A percentile compares a stretch with the other conserved stretches of the same genome.
phyloP scores from a whole-genome alignment of 2,329 filamentous ascomycete species.

The Alternaria metachromatica region DNA sequence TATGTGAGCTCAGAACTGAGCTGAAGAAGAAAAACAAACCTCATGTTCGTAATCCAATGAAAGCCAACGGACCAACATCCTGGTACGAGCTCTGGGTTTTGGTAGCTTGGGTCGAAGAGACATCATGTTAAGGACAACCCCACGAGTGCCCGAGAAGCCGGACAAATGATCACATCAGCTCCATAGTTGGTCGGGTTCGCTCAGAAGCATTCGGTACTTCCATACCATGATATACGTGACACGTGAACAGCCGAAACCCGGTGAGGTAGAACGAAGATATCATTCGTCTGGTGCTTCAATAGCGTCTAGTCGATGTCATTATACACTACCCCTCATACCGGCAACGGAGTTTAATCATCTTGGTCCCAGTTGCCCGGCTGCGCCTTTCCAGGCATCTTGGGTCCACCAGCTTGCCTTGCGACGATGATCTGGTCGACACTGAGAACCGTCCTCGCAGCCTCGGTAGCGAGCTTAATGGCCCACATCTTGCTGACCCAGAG shows the following conservation, averaged over 20 bases:
- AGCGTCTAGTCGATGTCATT: conserved; percentile 18
- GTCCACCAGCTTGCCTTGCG: conserved; percentile 93
- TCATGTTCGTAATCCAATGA: not conserved
- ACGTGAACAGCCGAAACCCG: not conserved
- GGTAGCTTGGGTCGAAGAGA: not conserved
- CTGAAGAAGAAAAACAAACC: not conserved
- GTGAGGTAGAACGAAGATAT: not conserved
- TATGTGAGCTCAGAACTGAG: not conserved
- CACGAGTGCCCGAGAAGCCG: not conserved
- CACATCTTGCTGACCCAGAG: conserved; percentile 90
- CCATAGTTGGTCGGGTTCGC: not conserved
- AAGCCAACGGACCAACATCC: not conserved
- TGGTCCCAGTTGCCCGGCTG: conserved; percentile 72
- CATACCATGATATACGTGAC: not conserved
- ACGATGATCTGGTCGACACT: conserved; percentile 99
- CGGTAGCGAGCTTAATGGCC: conserved; percentile 96
- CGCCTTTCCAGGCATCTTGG: conserved; percentile 95
- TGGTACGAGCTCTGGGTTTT: not conserved
- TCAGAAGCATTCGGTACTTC: not conserved
- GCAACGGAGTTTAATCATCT: conserved; percentile 51
- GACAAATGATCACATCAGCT: not conserved
- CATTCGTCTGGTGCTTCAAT: conserved; percentile 9
- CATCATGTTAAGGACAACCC: not conserved
- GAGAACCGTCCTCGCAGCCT: conserved; percentile 89
- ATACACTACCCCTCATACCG: conserved; percentile 11